A percentile compares a stretch with the other conserved stretches of the same genome.
These are phyloP conservation scores for Epichloe coenophiala DNA, from an alignment of 2,329 filamentous ascomycete genomes.

Conservation along the genomic window DNA sequence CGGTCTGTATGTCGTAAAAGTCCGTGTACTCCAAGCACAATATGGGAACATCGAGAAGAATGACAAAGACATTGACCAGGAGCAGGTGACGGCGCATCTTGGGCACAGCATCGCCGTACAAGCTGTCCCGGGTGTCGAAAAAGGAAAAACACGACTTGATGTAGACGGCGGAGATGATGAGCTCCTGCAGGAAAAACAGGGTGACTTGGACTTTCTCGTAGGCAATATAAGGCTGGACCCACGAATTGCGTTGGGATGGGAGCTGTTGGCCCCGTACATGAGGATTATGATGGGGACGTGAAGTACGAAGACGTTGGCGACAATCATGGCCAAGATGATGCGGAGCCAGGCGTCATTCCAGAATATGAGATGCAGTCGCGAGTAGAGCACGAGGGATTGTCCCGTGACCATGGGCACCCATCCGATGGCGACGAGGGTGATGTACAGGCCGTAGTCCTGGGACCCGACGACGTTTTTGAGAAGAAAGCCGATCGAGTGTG, in stretches of 20 bases:
- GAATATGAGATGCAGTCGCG: constrained; percentile 44
- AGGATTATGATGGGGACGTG: constrained; percentile 42
- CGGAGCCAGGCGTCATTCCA: constrained; percentile 33
- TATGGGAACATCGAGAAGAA: constrained; percentile 26
- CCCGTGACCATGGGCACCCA: constrained; percentile 40
- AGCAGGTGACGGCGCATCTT: constrained; percentile 21
- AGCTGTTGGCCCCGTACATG: constrained; percentile 35
- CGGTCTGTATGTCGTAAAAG: constrained; percentile 16
- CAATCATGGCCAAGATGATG: constrained; percentile 41
- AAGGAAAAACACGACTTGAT: constrained; percentile 35
- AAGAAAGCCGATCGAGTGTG: constrained; percentile 30
- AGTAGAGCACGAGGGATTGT: constrained; percentile 47
- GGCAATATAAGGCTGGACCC: constrained; percentile 21
- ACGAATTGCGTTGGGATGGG: constrained; percentile 3
- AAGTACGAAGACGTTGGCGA: constrained; percentile 36
- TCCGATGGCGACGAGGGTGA: constrained; percentile 12
- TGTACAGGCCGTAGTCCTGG: constrained; percentile 6
- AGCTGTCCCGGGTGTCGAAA: constrained; percentile 23
- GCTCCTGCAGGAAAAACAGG: constrained; percentile 40
- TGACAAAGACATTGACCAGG: constrained; percentile 26
- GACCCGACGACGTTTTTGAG: constrained; percentile 22
- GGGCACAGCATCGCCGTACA: constrained; percentile 12
- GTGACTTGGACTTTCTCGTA: constrained; percentile 40
- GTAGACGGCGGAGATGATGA: constrained; percentile 36
- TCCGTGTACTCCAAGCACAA: constrained; percentile 16